Evolutionary conservation across 495 filamentous ascomycete species (phyloP).

Genomic region (Podospora australis): DNA sequence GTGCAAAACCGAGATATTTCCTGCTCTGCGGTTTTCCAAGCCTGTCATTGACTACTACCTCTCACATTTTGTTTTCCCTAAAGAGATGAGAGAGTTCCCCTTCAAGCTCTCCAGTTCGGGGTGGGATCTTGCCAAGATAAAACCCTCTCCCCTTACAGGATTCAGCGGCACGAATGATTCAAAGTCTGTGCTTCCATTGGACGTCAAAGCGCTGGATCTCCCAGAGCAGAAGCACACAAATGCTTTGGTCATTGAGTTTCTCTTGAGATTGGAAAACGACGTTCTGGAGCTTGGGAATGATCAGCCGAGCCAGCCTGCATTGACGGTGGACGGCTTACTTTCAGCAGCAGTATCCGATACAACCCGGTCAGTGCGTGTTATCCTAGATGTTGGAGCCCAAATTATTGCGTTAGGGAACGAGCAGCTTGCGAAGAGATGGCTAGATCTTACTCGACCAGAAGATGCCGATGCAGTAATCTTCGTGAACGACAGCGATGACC

Average conservation of each 20-base stretch:
- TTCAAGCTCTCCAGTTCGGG: conserved; percentile 60
- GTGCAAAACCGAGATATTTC: conserved; percentile 41
- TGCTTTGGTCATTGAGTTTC: conserved; percentile 51
- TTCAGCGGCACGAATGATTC: conserved; percentile 74
- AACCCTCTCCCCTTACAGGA: conserved; percentile 48
- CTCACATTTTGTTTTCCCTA: conserved; percentile 55
- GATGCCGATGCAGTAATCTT: conserved; percentile 33
- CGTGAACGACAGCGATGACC: conserved; percentile 46
- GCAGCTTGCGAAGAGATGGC: conserved; percentile 46
- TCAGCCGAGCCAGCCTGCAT: conserved; percentile 12
- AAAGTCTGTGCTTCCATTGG: conserved; percentile 49
- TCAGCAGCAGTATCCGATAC: conserved; percentile 34
- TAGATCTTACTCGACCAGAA: conserved; percentile 20
- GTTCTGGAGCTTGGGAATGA: conserved; percentile 28
- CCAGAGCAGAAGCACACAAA: conserved; percentile 55
- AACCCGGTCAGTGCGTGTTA: conserved; percentile 44
- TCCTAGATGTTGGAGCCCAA: conserved; percentile 71
- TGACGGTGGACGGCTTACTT: conserved; percentile 40
- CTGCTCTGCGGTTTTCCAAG: conserved; percentile 45
- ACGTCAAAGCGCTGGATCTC: conserved; percentile 51
- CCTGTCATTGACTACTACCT: conserved; percentile 58
- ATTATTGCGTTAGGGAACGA: conserved; percentile 57
- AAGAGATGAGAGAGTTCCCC: conserved; percentile 57
- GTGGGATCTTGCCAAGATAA: conserved; percentile 56
- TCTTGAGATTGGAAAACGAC: conserved; percentile 52